Evolutionary conservation across 1,284 basidiomycete species (phyloP), one percentile per base, ranked within the genome.

Genomic region (Cystobasidium slooffiae): DNA sequence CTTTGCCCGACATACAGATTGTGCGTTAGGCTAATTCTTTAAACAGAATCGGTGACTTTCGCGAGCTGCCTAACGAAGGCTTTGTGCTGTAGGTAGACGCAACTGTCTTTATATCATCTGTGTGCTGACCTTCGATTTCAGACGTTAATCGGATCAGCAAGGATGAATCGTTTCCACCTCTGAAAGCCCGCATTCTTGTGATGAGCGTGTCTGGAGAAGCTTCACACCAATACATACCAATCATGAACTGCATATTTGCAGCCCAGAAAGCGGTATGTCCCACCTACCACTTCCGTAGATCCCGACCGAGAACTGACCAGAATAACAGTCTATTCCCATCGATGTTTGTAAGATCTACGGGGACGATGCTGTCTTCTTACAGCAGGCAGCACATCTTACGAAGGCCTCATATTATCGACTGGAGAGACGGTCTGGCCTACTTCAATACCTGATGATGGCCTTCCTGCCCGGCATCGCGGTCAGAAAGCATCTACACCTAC

Each of bases 191-290:
- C 37, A 93, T 99, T 74, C 87, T 98, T 72, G 88, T 99, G 74
- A 85, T 99, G 67, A 95, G 94, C 70, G 93, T 94, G 53, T 97
- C 95, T 0, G 92, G 92, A 1, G 91, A 94, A 82, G 86, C 90
- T 18, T 90, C 92, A 7, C 88, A 90, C 1, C 91, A 93, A 39
- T 96, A 96, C 82, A 96, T 99, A 67, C 92, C 96, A 12, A 89
- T 99, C 82, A 99, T 99, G 97, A 99, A 99, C 82, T 91, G 94
- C 73, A 98, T 99, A 67, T 99, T 99, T 84, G 95, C 94, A 3
- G 97, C 97, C 0, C 97, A 99, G 82, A 99, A 99, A 84, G 86
- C 93, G 74, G 94, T 91, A 76, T 79, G 88, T 18, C 53, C 22
- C 20, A 22, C 6, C 18, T 43, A 24, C 43, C 58, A 24, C 1